These are phyloP conservation scores for Gracilaria domingensis DNA, from an alignment of 23 red algal genomes.

Conservation along the genomic window DNA sequence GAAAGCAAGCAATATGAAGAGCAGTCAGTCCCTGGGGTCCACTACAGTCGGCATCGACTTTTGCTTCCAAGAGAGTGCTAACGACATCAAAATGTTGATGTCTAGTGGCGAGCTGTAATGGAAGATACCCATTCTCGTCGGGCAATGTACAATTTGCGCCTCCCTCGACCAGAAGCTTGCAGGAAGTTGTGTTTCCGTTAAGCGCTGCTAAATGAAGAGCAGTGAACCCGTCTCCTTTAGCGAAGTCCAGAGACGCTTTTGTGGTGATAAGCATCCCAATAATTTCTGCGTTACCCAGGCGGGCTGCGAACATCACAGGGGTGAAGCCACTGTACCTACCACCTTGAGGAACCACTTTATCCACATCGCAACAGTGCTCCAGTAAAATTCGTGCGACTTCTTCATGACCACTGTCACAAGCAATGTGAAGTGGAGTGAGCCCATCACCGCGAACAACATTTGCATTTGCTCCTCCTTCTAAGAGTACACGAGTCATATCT, in stretches of 20 bases:
- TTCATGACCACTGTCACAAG: conserved; percentile 42
- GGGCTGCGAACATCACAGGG: conserved; percentile 51
- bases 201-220: conserved; percentile 51
- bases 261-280: conserved; percentile 9
- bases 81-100: conserved; percentile 61
- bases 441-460: conserved; percentile 50
- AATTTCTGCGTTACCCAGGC: conserved; percentile 30
- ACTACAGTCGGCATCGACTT: conserved; percentile 45
- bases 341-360: conserved; percentile 20
- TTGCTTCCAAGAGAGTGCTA: conserved; percentile 31
- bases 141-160: conserved; percentile 16
- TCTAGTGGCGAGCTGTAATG: conserved; percentile 51
- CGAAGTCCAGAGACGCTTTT: conserved; percentile 6
- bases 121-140: conserved; percentile 55
- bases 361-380: conserved; percentile 25
- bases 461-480: conserved; percentile 40
- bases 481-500: conserved; percentile 29
- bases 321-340: conserved; percentile 54
- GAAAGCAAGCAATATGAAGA: conserved; percentile 55
- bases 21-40: conserved; percentile 41
- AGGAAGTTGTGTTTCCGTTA: conserved; percentile 43
- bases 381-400: conserved; percentile 37
- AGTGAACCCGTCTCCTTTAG: conserved; percentile 50
- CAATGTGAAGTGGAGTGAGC: conserved; percentile 45
- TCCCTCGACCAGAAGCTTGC: conserved; percentile 39